These are phyloP conservation scores for Hymenoscyphus fructigenus DNA, from an alignment of 2,329 filamentous ascomycete species.

Conservation along the genomic window DNA sequence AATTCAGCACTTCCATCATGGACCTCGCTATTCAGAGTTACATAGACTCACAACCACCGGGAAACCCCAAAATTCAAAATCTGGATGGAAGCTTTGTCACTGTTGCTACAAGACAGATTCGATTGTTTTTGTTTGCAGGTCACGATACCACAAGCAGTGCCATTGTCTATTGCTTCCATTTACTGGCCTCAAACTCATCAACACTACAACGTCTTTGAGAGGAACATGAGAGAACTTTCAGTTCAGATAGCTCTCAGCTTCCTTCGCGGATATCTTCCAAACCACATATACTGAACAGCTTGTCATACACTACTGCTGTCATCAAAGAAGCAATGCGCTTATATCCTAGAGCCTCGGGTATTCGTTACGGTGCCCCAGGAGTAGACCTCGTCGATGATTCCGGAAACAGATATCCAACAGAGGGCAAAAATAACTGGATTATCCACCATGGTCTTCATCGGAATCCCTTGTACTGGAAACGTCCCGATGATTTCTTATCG, in stretches of 20 bases:
- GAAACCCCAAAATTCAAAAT: neutral
- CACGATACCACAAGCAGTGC: constrained; percentile 24
- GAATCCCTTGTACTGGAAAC: constrained; percentile 43
- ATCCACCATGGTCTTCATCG: constrained; percentile 35
- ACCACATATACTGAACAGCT: constrained; percentile 21
- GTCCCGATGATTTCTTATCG: constrained; percentile 46
- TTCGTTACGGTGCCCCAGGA: constrained; percentile 18
- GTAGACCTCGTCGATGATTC: constrained; percentile 17
- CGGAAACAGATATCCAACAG: constrained; percentile 22
- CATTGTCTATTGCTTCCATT: constrained; percentile 20
- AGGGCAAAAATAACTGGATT: constrained; percentile 18
- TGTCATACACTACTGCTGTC: constrained; percentile 25
- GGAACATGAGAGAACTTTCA: constrained; percentile 26
- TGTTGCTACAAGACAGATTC: constrained; percentile 13
- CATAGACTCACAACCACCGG: neutral
- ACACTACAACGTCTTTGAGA: constrained; percentile 13
- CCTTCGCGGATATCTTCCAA: constrained; percentile 11
- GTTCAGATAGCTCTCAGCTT: constrained; percentile 12
- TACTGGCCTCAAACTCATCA: constrained; percentile 18
- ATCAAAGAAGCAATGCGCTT: constrained; percentile 27
- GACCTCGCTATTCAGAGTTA: neutral
- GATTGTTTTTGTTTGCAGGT: constrained; percentile 28
- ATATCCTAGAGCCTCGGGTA: constrained; percentile 19
- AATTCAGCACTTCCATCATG: neutral
- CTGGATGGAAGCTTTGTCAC: constrained; percentile 11